Evolutionary conservation across 495 filamentous ascomycete species (phyloP), one percentile per base, ranked within the genome.

Genomic region (Pyrenula aspistea): DNA sequence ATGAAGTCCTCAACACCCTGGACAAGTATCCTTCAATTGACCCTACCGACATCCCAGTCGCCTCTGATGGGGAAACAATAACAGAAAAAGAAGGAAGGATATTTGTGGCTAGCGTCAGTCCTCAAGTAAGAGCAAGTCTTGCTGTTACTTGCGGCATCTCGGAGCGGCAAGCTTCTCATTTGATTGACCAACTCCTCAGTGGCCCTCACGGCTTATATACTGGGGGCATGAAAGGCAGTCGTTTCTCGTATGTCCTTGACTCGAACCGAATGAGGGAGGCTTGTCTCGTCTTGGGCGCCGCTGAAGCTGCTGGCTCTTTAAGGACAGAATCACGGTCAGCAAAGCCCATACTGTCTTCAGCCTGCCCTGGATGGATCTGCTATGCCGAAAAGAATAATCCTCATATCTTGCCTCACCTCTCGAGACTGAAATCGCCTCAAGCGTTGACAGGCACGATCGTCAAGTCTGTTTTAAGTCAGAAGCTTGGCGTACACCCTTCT

Each of bases 321-420:
- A 56, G 55, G 1, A 56, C 56, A 8, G 66, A 65, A 49, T 60
- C 65, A 21, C 36, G 61, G 48, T 55, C 51, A 12, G 51, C 62
- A 25, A 81, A 78, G 48, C 94, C 91, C 0, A 85, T 96, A 55
- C 72, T 98, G 12, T 87, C 92, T 10, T 92, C 90, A 10, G 88
- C 89, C 11, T 98, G 93, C 66, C 93, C 93, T 0, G 93, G 93
- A 24, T 98, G 95, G 89, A 92, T 98, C 25, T 98, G 93, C 71
- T 97, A 98, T 67, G 91, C 92, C 52, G 93, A 98, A 63, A 96
- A 97, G 71, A 95, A 89, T 25, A 92, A 98, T 65, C 89, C 93
- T 0, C 84, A 94, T 62, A 82, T 96, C 49, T 78, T 98, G 49
- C 91, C 91, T 4, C 90, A 98, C 67, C 77, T 98, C 24, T 96